These are phyloP conservation scores for Yamadazyma sp. DNA, from an alignment of 805 yeast genomes.

Conservation along the genomic window DNA sequence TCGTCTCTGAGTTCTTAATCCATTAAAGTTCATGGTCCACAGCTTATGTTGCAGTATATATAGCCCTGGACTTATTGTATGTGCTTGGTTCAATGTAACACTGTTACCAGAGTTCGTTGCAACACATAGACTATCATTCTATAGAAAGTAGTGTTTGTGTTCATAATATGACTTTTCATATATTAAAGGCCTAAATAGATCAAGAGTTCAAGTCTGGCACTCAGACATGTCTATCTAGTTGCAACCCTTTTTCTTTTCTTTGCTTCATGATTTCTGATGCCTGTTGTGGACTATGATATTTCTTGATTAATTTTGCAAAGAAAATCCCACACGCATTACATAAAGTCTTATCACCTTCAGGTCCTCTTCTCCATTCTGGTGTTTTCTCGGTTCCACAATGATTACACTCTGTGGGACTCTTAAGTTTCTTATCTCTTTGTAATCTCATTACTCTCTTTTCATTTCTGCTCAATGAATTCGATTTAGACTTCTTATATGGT, in stretches of 20 bases:
- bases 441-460: background rate
- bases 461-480: background rate
- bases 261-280: conserved; percentile 37
- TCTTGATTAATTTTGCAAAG: conserved; percentile 57
- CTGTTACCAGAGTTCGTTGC: too few species aligned
- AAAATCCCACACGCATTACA: conserved; percentile 93
- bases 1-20: too few species aligned
- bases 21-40: too few species aligned
- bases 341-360: conserved; percentile 73
- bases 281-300: conserved; percentile 34
- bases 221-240: conserved; percentile 17
- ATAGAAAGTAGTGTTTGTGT: too few species aligned
- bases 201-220: too few species aligned
- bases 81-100: too few species aligned
- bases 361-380: conserved; percentile 95
- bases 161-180: too few species aligned
- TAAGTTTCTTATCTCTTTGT: background rate
- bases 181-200: too few species aligned
- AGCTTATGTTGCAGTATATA: too few species aligned
- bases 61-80: too few species aligned
- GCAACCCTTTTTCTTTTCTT: conserved; percentile 15
- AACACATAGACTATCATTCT: too few species aligned
- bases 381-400: conserved; percentile 77
- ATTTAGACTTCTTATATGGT: background rate
- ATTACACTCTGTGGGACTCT: conserved; percentile 13